Percentiles rank a stretch among this genome's conserved stretches.
Conservation (phyloP, 2,329 filamentous ascomycete species). For the Cladobotryum mycophilum region DNA sequence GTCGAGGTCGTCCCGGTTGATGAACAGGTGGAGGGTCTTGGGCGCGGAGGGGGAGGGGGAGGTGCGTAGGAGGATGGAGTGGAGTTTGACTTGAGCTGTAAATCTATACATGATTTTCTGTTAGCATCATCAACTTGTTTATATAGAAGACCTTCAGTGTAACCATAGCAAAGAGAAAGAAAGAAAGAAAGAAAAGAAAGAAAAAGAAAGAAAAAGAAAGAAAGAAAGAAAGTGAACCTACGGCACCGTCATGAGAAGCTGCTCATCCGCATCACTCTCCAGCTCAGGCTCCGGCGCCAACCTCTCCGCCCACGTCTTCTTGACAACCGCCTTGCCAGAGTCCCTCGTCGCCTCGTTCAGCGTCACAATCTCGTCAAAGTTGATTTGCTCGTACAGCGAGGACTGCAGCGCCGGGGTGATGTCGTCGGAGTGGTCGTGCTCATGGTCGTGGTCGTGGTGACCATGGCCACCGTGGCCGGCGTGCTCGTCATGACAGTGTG, state of each 20-base stretch:
- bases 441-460: conserved; percentile 49
- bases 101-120: conserved; percentile 58
- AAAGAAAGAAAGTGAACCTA: conserved; percentile 40
- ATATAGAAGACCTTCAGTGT: too few species aligned
- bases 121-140: not conserved
- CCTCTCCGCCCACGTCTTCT: conserved; percentile 88
- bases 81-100: conserved; percentile 87
- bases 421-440: conserved; percentile 87
- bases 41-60: conserved; percentile 66
- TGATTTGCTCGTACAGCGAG: conserved; percentile 85
- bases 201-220: not conserved
- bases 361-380: conserved; percentile 78
- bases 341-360: conserved; percentile 71
- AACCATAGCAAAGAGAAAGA: not conserved
- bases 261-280: conserved; percentile 81
- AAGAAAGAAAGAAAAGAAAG: not conserved
- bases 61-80: conserved; percentile 80
- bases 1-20: conserved; percentile 83
- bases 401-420: conserved; percentile 85
- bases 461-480: conserved; percentile 42
- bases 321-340: conserved; percentile 67
- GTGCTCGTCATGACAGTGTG: conserved; percentile 48
- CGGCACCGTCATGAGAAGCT: conserved; percentile 89
- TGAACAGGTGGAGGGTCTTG: conserved; percentile 75
- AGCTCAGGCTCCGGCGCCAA: conserved; percentile 67